Evolutionary conservation across 1,284 basidiomycete genomes (phyloP).

Genomic region (Inonotus hispidus): DNA sequence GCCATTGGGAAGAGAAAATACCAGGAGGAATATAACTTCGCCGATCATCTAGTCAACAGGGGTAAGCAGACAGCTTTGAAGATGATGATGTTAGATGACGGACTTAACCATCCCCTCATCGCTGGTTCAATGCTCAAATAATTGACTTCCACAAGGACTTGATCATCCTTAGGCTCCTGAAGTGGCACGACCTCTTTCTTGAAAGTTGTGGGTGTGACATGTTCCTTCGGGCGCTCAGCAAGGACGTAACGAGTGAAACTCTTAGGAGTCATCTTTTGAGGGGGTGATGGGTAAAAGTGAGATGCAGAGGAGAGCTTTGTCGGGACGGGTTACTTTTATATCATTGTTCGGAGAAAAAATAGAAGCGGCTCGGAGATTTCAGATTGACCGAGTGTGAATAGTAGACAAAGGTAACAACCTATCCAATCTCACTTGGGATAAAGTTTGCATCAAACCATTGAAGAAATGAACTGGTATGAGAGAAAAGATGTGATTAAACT

Average conservation of each 20-base stretch:
- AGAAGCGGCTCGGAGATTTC: no score
- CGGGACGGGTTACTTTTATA: no score
- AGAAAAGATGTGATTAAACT: no score
- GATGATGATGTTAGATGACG: background rate
- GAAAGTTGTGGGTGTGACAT: conserved; percentile 55
- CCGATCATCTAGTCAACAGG: conserved; percentile 33
- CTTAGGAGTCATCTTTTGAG: conserved; percentile 29
- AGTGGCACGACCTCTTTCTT: conserved; percentile 44
- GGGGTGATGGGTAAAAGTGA: no score
- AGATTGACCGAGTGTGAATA: no score
- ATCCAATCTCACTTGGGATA: no score
- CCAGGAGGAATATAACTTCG: conserved; percentile 60
- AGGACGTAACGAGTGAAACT: conserved; percentile 68
- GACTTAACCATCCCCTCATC: conserved; percentile 79
- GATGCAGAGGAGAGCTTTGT: no score
- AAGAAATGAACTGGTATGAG: no score
- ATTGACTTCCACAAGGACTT: conserved; percentile 69
- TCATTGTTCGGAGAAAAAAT: no score
- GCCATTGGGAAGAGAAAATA: background rate
- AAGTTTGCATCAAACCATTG: no score
- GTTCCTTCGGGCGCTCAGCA: conserved; percentile 60
- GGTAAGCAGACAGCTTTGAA: background rate
- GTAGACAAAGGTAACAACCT: no score
- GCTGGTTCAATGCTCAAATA: conserved; percentile 81
- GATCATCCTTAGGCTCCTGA: conserved; percentile 43